phyloP scores from a whole-genome alignment of 78 protist species.

The Anaeramoeba flamelloides region DNA sequence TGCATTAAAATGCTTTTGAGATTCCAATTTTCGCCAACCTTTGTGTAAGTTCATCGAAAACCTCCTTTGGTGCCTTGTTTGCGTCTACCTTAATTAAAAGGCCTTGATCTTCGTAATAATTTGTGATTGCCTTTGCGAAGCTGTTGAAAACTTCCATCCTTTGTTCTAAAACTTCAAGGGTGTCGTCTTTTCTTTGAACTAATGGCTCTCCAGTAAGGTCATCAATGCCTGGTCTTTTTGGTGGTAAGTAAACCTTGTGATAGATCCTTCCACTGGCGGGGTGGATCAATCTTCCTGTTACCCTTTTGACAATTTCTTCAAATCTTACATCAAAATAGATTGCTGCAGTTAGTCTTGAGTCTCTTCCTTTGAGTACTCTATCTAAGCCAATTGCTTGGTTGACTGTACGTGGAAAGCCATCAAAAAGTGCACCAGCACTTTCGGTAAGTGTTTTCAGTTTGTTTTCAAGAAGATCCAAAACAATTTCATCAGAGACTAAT shows the following conservation, averaged over 20 bases:
- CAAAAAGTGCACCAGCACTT: too few relatives aligned
- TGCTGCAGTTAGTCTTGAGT: conserved; percentile 41
- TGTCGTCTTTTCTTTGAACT: conserved; percentile 70
- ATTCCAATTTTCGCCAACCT: too few relatives aligned
- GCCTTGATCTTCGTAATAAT: too few relatives aligned
- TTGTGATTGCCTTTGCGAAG: too few relatives aligned
- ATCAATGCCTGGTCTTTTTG: conserved; percentile 29
- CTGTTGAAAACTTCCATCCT: conserved; percentile 47
- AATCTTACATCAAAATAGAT: conserved; percentile 59
- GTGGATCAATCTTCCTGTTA: conserved; percentile 81
- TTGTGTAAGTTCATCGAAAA: too few relatives aligned
- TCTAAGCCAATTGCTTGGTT: conserved; percentile 75
- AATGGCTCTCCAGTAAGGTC: conserved; percentile 85
- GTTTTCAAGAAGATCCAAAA: too few relatives aligned
- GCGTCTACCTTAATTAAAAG: too few relatives aligned
- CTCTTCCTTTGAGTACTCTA: conserved; percentile 32
- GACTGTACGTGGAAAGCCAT: conserved; percentile 93
- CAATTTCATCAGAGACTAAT: too few relatives aligned
- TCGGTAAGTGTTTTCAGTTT: too few relatives aligned
- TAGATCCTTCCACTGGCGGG: conserved; percentile 29
- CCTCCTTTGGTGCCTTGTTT: too few relatives aligned
- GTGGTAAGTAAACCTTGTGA: too few relatives aligned
- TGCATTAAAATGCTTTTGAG: too few relatives aligned
- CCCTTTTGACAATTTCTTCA: conserved; percentile 51
- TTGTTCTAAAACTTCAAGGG: conserved; percentile 22